Conservation (phyloP, 2,329 filamentous ascomycete species). For the Metarhizium humberi region DNA sequence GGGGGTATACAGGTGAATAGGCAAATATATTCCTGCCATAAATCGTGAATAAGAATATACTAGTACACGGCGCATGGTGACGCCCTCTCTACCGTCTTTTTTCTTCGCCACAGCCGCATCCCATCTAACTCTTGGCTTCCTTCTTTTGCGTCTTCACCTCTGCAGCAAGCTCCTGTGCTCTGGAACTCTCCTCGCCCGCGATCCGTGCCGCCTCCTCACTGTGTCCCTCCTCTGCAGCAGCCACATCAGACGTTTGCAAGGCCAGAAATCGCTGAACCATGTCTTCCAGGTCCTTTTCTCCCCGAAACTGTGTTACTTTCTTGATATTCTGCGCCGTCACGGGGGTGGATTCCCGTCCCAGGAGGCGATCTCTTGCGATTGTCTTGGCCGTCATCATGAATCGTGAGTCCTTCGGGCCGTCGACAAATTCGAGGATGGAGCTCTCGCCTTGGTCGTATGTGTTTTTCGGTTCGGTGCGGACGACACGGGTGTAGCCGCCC, state of each 20-base stretch:
- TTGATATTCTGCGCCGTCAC: slow-evolving; percentile 69
- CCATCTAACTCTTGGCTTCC: slow-evolving; percentile 2
- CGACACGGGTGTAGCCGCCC: slow-evolving; percentile 90
- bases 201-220: slow-evolving; percentile 12
- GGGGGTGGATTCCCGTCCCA: slow-evolving; percentile 52
- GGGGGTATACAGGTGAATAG: no score
- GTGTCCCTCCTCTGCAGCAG: slow-evolving; percentile 7
- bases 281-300: slow-evolving; percentile 57
- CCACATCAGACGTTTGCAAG: slow-evolving; percentile 13
- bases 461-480: slow-evolving; percentile 83
- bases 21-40: no score
- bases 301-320: slow-evolving; percentile 77
- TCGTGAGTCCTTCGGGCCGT: slow-evolving; percentile 86
- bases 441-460: slow-evolving; percentile 75
- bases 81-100: background rate
- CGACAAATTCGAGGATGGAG: slow-evolving; percentile 89
- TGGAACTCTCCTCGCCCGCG: slow-evolving; percentile 20
- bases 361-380: slow-evolving; percentile 53
- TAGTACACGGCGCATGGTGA: background rate
- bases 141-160: slow-evolving; percentile 9
- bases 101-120: background rate
- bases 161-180: slow-evolving; percentile 22
- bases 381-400: slow-evolving; percentile 89
- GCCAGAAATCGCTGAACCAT: slow-evolving; percentile 41
- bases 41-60: background rate